Evolutionary conservation across 2,329 filamentous ascomycete genomes (phyloP).

Genomic region (Fusarium palustre): DNA sequence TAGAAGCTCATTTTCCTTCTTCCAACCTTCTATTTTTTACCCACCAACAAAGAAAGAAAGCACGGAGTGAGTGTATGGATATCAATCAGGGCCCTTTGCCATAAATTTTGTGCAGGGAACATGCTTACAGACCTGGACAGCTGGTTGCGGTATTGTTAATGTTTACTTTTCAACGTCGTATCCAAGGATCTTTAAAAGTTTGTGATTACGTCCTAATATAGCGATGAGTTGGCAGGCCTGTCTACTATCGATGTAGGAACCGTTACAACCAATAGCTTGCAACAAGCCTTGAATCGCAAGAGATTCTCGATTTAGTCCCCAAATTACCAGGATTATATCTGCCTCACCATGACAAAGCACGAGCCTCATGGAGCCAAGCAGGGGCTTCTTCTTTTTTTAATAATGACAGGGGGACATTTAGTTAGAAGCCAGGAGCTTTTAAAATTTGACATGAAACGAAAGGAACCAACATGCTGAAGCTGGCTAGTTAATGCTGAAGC

Average conservation of each 20-base stretch:
- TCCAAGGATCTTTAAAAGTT: conserved; percentile 29
- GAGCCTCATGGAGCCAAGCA: conserved; percentile 20
- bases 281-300: conserved; percentile 11
- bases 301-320: neutral
- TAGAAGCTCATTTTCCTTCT: conserved; percentile 29
- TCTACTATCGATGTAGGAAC: neutral
- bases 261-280: conserved; percentile 20
- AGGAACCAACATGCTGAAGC: neutral
- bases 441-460: conserved; percentile 10
- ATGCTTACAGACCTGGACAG: conserved; percentile 18
- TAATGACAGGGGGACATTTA: neutral
- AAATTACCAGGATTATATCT: conserved; percentile 1
- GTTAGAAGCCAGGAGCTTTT: neutral
- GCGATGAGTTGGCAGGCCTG: conserved; percentile 32
- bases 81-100: conserved; percentile 13
- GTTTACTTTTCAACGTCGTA: conserved; percentile 16
- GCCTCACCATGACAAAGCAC: conserved; percentile 42
- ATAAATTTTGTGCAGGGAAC: conserved; percentile 3
- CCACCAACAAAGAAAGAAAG: neutral
- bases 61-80: conserved; percentile 10
- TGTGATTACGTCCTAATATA: too few species aligned
- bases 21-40: conserved; percentile 35
- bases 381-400: neutral
- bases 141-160: neutral
- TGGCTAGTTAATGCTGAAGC: neutral